Base-by-base conservation (phyloP, 1,284 basidiomycete genomes). In the Ustilago esculenta region DNA sequence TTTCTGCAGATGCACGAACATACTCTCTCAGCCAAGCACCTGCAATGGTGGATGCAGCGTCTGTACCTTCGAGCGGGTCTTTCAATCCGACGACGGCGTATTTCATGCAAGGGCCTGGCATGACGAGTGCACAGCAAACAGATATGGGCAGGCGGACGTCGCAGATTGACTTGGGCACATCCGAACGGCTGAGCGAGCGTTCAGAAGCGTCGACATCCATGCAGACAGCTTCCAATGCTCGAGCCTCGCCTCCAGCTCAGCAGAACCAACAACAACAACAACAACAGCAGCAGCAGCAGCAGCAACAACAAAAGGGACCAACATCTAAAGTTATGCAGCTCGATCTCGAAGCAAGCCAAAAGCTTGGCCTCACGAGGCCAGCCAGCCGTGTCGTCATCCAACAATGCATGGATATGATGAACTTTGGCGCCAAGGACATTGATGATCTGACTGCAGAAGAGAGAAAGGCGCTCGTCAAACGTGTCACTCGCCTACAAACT, bases 391-490 rank as follows among this genome's bases (percentile, higher is more conserved):
- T 37, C 4, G 41, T 61, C 15, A 58, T 71, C 20, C 54, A 58
- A 17, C 63, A 61, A 25, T 71, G 68, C 44, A 66, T 66, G 63
- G 46, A 61, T n/a, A 71, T 71, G 68, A 53, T 71, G 56, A 50
- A 50, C 12, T 23, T 71, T 8, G 54, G 53, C 17, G 34, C 11
- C n/a, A 66, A 51, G 20, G 11, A 25, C n/a, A 36, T 71, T n/a
- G 63, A 63, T 6, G 33, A 29, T 0, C 24, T 71, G 17, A 35
- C 46, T 0, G 15, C 20, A 2, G 49, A 50, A 2, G 57, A 71
- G 37, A 34, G 24, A 21, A 42, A 25, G 2, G 53, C 63, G 24
- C 42, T 71, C 6, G 41, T 49, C 4, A 71, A 57, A 24, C 46
- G 63, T 11, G 57, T 71, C 2, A 45, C 24, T 0, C 39, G 58